Evolutionary conservation across 202 grass and related monocot genomes (phyloP).

Genomic region (Carex arenaria): DNA sequence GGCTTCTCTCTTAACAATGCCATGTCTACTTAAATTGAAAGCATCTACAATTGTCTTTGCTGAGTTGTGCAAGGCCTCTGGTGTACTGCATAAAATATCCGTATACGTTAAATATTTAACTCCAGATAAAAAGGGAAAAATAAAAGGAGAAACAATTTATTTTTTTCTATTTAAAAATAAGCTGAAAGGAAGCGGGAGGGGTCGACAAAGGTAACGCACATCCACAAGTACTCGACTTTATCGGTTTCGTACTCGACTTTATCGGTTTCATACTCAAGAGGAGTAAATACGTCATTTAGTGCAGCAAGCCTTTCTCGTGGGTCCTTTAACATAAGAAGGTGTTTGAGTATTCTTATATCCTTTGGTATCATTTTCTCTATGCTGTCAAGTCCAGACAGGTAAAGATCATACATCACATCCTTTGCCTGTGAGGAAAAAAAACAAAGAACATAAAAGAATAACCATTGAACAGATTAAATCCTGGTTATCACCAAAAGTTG

Average conservation of each 20-base stretch:
- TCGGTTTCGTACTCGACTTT: constrained; percentile 70
- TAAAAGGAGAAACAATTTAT: background rate
- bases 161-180: background rate
- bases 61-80: constrained; percentile 58
- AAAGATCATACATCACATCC: constrained; percentile 78
- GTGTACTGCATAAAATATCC: constrained; percentile 50
- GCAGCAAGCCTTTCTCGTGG: constrained; percentile 54
- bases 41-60: constrained; percentile 66
- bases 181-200: background rate
- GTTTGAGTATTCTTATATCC: constrained; percentile 84
- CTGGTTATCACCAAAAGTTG: background rate
- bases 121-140: background rate
- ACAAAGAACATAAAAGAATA: background rate
- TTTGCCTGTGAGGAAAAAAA: constrained; percentile 40
- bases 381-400: constrained; percentile 67
- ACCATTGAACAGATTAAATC: background rate
- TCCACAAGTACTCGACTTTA: constrained; percentile 67
- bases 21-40: constrained; percentile 56
- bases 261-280: constrained; percentile 65
- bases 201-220: constrained; percentile 34
- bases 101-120: background rate
- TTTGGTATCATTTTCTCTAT: constrained; percentile 81
- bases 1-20: constrained; percentile 63
- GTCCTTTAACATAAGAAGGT: constrained; percentile 75
- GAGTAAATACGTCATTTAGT: constrained; percentile 73